A percentile compares a stretch with the other conserved stretches of the same genome.
Evolutionary conservation across 371 early-diverging fungal species (phyloP).

Genomic region (Rhizopus arrhizus): DNA sequence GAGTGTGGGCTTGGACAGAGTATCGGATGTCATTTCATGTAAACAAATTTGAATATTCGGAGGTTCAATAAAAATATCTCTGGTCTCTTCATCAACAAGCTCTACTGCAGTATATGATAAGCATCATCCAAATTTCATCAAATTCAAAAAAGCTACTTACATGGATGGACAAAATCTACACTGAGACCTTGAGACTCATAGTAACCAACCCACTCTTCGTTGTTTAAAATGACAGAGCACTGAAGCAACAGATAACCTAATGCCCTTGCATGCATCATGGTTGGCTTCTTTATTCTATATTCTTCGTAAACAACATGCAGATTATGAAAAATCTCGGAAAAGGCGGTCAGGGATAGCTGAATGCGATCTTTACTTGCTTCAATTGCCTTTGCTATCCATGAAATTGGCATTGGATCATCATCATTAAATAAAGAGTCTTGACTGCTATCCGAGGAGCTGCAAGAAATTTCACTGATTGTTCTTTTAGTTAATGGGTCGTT

Average conservation of each 20-base stretch:
- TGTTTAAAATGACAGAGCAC: slow-evolving; percentile 44
- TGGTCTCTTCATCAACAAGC: background rate
- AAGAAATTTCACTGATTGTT: slow-evolving; percentile 9
- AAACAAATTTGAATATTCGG: slow-evolving; percentile 25
- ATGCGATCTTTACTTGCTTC: slow-evolving; percentile 6
- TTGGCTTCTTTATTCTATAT: slow-evolving; percentile 51
- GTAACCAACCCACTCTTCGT: slow-evolving; percentile 49
- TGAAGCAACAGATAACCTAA: slow-evolving; percentile 51
- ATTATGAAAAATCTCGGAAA: slow-evolving; percentile 37
- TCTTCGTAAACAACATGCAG: slow-evolving; percentile 72
- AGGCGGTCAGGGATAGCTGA: background rate
- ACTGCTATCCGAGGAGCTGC: slow-evolving; percentile 7
- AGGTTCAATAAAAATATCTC: slow-evolving; percentile 6
- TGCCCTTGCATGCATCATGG: slow-evolving; percentile 23
- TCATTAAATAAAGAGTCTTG: background rate
- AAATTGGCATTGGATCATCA: slow-evolving; percentile 18
- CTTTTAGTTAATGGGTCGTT: background rate
- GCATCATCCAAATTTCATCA: background rate
- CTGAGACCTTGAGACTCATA: slow-evolving; percentile 39
- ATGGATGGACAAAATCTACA: slow-evolving; percentile 5
- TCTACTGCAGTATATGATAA: slow-evolving; percentile 7
- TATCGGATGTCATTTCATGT: slow-evolving; percentile 15
- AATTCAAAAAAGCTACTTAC: slow-evolving; percentile 3
- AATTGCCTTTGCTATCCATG: slow-evolving; percentile 2
- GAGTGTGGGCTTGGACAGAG: slow-evolving; percentile 16